Conservation (phyloP, 2,329 filamentous ascomycete genomes). For the Knufia fluminis region DNA sequence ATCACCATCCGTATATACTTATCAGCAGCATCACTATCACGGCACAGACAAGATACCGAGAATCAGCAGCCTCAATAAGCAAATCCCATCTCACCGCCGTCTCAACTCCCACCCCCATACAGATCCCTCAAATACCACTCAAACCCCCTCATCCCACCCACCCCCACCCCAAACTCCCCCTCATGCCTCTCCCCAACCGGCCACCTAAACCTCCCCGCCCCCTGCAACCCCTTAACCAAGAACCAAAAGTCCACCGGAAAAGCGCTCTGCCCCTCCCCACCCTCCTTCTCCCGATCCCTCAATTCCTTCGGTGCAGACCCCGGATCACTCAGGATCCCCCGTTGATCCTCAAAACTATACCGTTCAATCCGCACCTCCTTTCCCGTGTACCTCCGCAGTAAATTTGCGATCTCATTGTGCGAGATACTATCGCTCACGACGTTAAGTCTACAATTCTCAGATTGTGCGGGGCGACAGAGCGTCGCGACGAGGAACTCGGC, state of each 20-base stretch:
- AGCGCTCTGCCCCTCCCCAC: constrained; percentile 7
- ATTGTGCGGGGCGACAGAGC: constrained; percentile 19
- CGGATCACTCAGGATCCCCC: constrained; percentile 15
- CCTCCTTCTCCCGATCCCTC: not conserved
- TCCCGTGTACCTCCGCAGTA: constrained; percentile 20
- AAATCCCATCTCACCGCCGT: no score
- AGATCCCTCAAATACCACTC: not conserved
- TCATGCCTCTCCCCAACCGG: constrained; percentile 21
- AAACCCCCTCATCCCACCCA: not conserved
- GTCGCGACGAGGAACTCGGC: constrained; percentile 24
- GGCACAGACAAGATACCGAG: no score
- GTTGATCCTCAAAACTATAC: constrained; percentile 16
- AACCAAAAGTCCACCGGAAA: constrained; percentile 25
- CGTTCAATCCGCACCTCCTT: constrained; percentile 16
- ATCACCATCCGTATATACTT: no score
- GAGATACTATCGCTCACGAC: constrained; percentile 24
- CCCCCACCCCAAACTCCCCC: not conserved
- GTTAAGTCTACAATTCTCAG: constrained; percentile 22
- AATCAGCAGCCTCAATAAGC: no score
- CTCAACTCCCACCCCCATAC: no score
- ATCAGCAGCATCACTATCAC: no score
- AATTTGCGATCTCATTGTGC: constrained; percentile 18
- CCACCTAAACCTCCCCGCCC: constrained; percentile 18
- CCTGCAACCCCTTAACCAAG: constrained; percentile 23
- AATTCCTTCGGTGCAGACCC: constrained; percentile 15